Base-by-base conservation (phyloP, 768 basidiomycete genomes). In the Mycena alexandri region DNA sequence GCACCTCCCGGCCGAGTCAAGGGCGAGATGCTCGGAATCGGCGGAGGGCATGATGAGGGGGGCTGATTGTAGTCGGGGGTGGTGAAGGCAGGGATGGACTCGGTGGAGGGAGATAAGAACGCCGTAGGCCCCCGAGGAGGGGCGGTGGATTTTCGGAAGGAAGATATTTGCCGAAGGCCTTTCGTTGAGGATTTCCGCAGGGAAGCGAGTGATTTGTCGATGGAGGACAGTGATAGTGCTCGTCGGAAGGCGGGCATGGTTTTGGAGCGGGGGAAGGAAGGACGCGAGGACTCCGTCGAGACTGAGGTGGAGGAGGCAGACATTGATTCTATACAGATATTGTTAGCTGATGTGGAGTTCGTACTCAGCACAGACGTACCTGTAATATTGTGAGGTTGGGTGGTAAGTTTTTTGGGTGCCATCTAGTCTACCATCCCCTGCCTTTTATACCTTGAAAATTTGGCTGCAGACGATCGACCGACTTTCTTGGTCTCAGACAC, bases 401-500 rank as follows among this genome's bases (percentile, higher is more conserved):
- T 46, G 25, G 25, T 47, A 9, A 9, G 38, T 11, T 43, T 29
- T 51, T 24, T 21, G 46, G 2, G 51, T 43, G 52, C 48, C 10
- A 48, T 25, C 41, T 21, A 9, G 16, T 11, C 7, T 38, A 34
- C 21, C 47, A 16, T 11, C 17, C 16, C 53, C 19, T n/a, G n/a
- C 25, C 46, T 44, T 61, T 67, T 67, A 67, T 67, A 61, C 44
- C 60, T 61, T 22, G n/a, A 51, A n/a, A 56, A 61, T 33, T 9
- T 19, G 58, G 38, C 46, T 51, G 58, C 59, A 66, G 12, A 47
- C 24, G 22, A 48, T 65, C 56, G 50, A 19, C 43, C 38, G 9
- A 38, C 10, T 10, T 14, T 14, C 2, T 14, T 38, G 48, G 63
- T 66, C 58, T 66, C 58, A 67, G 60, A 61, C 25, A 17, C 17